Evolutionary conservation across 148 eudicot species (phyloP), one percentile per base, ranked within the genome.

Genomic region (Bassia scoparia): DNA sequence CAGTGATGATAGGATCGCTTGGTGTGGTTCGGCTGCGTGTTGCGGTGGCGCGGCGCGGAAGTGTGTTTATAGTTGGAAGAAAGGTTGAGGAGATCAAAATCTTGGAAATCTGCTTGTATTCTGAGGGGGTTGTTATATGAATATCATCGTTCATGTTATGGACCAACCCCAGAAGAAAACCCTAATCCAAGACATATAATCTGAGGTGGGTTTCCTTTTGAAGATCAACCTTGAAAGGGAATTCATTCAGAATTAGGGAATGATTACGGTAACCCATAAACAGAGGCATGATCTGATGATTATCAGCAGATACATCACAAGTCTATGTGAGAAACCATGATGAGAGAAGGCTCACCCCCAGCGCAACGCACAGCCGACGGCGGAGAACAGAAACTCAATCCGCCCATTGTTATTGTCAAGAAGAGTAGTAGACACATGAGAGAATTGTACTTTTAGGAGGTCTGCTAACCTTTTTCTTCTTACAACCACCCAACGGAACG

Each of bases 401-500:
- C n/a, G n/a, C n/a, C n/a, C n/a, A n/a, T n/a, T n/a, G n/a, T n/a
- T n/a, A n/a, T n/a, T n/a, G n/a, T n/a, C n/a, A n/a, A n/a, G n/a
- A n/a, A n/a, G n/a, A n/a, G n/a, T n/a, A n/a, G n/a, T n/a, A n/a
- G n/a, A n/a, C n/a, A n/a, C n/a, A n/a, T n/a, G n/a, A n/a, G n/a
- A n/a, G n/a, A 41, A 1, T 35, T 1, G 68, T 12, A n/a, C 72
- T 58, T 67, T 35, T 72, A 15, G 52, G 8, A 14, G 73, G 71
- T 72, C 80, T 60, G 52, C 76, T 88, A 74, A 81, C 63, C 54
- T 87, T 77, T 53, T 88, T 88, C 79, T 84, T 88, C 74, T 81
- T 88, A 24, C 84, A 82, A 20, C 86, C 86, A 3, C 86, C 86
- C 3, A 88, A 88, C 0, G 92, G 92, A 43, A 88, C 92, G 61